Conservation (phyloP, 1,139 yeast genomes). For the Candida mesenterica region DNA sequence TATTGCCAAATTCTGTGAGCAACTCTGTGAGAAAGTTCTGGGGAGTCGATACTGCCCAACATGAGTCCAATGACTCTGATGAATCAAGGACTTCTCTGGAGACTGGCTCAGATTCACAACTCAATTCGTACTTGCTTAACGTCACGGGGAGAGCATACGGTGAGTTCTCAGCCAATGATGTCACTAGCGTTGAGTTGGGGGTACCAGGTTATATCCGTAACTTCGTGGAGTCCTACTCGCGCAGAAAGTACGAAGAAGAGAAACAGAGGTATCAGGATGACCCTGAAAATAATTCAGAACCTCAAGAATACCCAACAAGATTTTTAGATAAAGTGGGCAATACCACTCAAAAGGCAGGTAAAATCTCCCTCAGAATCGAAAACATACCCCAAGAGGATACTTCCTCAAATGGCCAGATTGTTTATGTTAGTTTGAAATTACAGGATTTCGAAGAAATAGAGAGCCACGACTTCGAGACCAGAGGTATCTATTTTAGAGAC, state of each 20-base stretch:
- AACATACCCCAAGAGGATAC: neutral
- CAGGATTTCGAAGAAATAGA: constrained; percentile 43
- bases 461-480: constrained; percentile 45
- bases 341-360: constrained; percentile 26
- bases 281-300: constrained; percentile 25
- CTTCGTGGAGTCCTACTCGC: constrained; percentile 30
- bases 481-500: constrained; percentile 70
- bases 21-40: constrained; percentile 47
- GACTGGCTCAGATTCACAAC: constrained; percentile 14
- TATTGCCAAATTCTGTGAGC: constrained; percentile 62
- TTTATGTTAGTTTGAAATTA: constrained; percentile 25
- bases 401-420: constrained; percentile 17
- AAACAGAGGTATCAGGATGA: constrained; percentile 26
- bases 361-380: constrained; percentile 22
- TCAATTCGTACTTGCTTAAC: constrained; percentile 43
- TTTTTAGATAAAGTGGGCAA: constrained; percentile 26
- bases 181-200: constrained; percentile 20
- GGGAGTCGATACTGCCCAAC: constrained; percentile 30
- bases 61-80: constrained; percentile 4
- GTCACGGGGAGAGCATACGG: constrained; percentile 53
- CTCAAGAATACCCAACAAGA: constrained; percentile 8
- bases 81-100: constrained; percentile 9
- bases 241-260: constrained; percentile 23
- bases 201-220: constrained; percentile 45
- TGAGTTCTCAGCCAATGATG: constrained; percentile 27